Percentiles rank a stretch among this genome's conserved stretches.
phyloP scores from a whole-genome alignment of 441 rosid genomes.

The Pelargonium citronellum region DNA sequence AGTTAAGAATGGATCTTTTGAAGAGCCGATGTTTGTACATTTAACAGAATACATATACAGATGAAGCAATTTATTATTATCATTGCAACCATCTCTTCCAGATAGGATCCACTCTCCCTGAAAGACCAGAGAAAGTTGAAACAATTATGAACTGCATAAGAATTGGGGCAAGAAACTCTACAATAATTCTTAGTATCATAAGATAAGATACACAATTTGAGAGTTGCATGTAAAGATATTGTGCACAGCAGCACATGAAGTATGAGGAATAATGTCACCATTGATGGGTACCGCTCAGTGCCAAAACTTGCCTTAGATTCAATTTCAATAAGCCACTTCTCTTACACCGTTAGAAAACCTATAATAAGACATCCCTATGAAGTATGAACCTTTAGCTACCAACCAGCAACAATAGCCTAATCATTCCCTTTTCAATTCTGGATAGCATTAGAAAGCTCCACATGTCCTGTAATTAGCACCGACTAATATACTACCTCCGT shows the following conservation, averaged over 20 bases:
- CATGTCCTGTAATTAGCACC: neutral
- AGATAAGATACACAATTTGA: neutral
- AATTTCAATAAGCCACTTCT: too few species aligned
- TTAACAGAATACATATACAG: conserved; percentile 71
- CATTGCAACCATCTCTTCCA: conserved; percentile 53
- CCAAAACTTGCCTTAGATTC: too few species aligned
- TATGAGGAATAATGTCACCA: too few species aligned
- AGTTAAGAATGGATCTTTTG: conserved; percentile 84
- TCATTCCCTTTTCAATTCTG: neutral
- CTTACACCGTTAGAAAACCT: too few species aligned
- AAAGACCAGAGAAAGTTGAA: conserved; percentile 23
- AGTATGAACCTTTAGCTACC: neutral
- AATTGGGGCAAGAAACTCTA: too few species aligned
- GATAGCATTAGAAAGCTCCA: neutral
- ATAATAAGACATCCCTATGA: too few species aligned
- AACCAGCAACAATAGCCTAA: conserved; percentile 2
- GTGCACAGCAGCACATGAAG: neutral
- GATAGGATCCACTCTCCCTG: conserved; percentile 99
- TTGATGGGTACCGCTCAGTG: too few species aligned
- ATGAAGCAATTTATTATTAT: conserved; percentile 47
- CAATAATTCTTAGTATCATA: too few species aligned
- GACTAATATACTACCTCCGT: neutral
- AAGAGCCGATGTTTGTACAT: conserved; percentile 57
- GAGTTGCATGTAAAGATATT: neutral
- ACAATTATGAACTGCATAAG: neutral